Base-by-base conservation (phyloP, 1,284 basidiomycete species). In the Termitomyces sp. region DNA sequence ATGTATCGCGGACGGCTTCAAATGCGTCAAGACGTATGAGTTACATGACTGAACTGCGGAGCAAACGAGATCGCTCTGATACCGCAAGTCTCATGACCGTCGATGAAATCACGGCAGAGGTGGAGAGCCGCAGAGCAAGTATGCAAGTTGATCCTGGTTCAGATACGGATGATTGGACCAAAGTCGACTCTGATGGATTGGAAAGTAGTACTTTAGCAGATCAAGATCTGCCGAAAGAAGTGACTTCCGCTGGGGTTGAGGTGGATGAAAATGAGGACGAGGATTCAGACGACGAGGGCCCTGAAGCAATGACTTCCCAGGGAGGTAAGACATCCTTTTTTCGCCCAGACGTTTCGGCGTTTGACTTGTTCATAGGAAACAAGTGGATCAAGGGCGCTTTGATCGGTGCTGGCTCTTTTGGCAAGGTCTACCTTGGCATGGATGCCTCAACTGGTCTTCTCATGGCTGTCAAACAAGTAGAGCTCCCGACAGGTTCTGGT, bases 391-490 rank as follows among this genome's bases (percentile, higher is more conserved):
- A 97, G 65, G 97, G 97, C 50, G 96, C 96, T 2, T 82, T 99
- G 59, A 98, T 99, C 63, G 97, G 97, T 54, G 90, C 93, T 21
- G 97, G 97, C 3, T 95, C 94, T 0, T 98, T 97, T 67, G 94
- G 94, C 38, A 91, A 92, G 62, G 94, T 97, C 28, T 97, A 93
- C 71, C 84, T 99, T 13, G 97, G 95, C 34, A 98, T 99, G 94
- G 95, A 98, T 71, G 92, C 95, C 1, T 82, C 89, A 36, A 92
- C 84, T 47, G 97, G 97, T 30, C 78, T 95, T 10, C 79, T 99
- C 57, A 99, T 99, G 97, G 97, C 97, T 26, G 97, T 99, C 61
- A 99, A 99, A 75, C 96, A 99, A 78, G 97, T 99, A 47, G 93
- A 98, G 66, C 80, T 99, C 28, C 92, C 94, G 0, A 89, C 87